Evolutionary conservation across 208 protist species (phyloP).

Genomic region (Trichomonas gallinae): DNA sequence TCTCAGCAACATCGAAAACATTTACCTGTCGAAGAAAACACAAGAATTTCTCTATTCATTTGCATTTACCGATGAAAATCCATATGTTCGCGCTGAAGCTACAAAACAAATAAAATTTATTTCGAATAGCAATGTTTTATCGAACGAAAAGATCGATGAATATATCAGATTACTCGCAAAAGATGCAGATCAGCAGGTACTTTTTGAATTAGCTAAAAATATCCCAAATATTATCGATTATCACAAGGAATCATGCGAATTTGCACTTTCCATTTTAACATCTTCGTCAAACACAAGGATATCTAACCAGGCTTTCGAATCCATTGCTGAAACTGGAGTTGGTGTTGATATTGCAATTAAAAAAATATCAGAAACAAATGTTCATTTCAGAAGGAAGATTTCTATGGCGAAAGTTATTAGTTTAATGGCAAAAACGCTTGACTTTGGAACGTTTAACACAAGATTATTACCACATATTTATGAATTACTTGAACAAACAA

Average conservation of each 20-base stretch:
- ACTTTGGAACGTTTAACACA: neutral
- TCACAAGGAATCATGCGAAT: neutral
- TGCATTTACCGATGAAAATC: neutral
- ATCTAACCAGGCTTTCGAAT: neutral
- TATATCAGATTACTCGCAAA: neutral
- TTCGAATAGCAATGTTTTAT: neutral
- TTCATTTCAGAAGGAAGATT: neutral
- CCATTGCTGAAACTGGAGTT: neutral
- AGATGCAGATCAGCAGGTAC: neutral
- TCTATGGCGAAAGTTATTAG: neutral
- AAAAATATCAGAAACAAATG: neutral
- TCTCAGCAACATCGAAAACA: neutral
- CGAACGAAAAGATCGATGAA: neutral
- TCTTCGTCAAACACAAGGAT: neutral
- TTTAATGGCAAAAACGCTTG: neutral
- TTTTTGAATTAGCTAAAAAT: neutral
- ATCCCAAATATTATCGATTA: neutral
- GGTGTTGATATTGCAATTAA: neutral
- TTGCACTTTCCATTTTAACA: neutral
- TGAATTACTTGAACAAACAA: neutral
- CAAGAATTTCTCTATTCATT: neutral
- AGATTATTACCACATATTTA: neutral
- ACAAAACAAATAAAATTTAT: neutral
- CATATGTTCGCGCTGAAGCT: neutral
- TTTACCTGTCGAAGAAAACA: neutral